phyloP scores from a whole-genome alignment of 2,329 filamentous ascomycete species.

The Helminthosporium solani region DNA sequence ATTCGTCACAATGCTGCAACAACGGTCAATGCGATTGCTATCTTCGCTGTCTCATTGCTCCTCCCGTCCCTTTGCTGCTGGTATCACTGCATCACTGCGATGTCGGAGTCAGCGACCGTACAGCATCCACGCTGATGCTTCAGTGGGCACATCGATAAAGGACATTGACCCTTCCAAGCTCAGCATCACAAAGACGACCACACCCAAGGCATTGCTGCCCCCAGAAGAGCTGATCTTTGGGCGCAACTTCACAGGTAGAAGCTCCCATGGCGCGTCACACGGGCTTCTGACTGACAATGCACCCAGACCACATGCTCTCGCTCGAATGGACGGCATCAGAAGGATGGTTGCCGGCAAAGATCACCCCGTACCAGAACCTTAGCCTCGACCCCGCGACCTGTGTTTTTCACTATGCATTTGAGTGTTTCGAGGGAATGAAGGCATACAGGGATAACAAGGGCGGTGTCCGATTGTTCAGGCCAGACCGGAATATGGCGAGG shows the following conservation, averaged over 20 bases:
- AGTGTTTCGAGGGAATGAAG: constrained; percentile 99
- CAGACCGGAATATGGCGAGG: constrained; percentile 93
- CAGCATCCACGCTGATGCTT: constrained; percentile 52
- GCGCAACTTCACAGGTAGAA: constrained; percentile 78
- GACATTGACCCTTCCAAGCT: constrained; percentile 78
- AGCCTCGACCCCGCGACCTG: constrained; percentile 93
- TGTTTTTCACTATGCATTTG: constrained; percentile 98
- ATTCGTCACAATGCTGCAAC: constrained; percentile 38
- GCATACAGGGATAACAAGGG: constrained; percentile 88
- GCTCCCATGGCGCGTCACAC: constrained; percentile 5
- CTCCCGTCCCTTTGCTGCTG: constrained; percentile 26
- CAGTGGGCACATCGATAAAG: constrained; percentile 55
- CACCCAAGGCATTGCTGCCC: constrained; percentile 72
- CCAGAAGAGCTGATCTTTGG: constrained; percentile 87
- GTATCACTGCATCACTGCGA: constrained; percentile 45
- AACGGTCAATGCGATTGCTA: constrained; percentile 37
- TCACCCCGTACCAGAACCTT: constrained; percentile 94
- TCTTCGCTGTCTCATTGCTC: constrained; percentile 32
- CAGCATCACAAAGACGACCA: constrained; percentile 69
- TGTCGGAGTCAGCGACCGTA: constrained; percentile 50
- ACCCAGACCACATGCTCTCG: constrained; percentile 89
- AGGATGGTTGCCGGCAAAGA: constrained; percentile 81
- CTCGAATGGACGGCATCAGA: constrained; percentile 86
- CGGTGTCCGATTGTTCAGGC: constrained; percentile 83
- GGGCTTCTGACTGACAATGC: constrained; percentile 7